A percentile compares a stretch with the other conserved stretches of the same genome.
Conservation (phyloP, 768 basidiomycete genomes). For the Suillus subluteus region DNA sequence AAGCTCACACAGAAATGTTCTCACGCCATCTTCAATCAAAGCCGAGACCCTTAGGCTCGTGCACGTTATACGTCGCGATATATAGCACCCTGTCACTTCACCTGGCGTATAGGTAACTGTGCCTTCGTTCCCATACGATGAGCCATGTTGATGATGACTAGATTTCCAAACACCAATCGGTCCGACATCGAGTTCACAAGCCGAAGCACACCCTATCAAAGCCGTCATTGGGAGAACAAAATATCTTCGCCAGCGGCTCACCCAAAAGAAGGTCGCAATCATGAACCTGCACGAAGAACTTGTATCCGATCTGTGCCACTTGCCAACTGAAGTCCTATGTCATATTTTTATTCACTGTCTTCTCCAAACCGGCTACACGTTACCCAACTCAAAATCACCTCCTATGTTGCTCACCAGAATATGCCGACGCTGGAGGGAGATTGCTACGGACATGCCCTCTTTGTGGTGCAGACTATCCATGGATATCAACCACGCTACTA, state of each 20-base stretch:
- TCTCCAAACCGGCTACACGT: neutral
- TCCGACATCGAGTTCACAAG: neutral
- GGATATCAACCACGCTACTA: neutral
- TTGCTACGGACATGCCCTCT: neutral
- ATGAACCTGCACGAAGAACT: neutral
- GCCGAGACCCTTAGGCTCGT: too few species aligned
- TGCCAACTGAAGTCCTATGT: neutral
- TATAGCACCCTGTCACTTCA: neutral
- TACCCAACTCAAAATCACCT: neutral
- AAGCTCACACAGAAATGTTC: too few species aligned
- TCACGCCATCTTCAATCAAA: too few species aligned
- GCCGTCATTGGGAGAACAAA: neutral
- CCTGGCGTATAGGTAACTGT: neutral
- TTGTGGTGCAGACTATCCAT: neutral
- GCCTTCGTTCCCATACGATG: neutral
- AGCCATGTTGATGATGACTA: neutral
- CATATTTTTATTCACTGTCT: neutral
- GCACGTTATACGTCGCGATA: too few species aligned
- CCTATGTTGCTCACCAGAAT: neutral
- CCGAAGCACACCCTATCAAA: neutral
- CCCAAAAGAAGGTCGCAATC: neutral
- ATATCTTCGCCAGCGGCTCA: neutral
- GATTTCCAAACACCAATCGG: too few species aligned
- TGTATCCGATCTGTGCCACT: neutral
- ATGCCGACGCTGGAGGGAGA: neutral